A percentile compares a stretch with the other conserved stretches of the same genome.
Evolutionary conservation across 2,329 filamentous ascomycete species (phyloP).

Genomic region (Xylariales sp.): DNA sequence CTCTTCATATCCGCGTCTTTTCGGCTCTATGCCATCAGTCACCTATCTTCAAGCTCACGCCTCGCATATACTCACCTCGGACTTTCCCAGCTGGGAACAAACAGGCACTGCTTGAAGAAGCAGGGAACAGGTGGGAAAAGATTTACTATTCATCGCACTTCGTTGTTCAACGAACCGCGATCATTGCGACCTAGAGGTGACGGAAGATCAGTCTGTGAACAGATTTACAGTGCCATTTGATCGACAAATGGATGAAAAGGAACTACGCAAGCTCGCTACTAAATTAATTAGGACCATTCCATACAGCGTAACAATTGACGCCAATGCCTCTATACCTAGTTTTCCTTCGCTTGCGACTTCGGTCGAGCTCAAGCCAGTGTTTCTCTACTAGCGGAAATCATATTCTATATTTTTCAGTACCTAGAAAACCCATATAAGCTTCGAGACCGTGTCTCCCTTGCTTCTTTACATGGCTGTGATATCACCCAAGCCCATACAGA

Average conservation of each 20-base stretch:
- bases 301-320: neutral
- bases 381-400: constrained; percentile 1
- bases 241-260: neutral
- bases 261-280: too few relatives aligned
- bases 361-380: neutral
- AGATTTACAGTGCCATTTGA: neutral
- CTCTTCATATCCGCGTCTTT: too few relatives aligned
- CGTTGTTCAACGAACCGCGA: neutral
- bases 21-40: too few relatives aligned
- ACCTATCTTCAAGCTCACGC: neutral
- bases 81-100: neutral
- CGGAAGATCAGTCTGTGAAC: neutral
- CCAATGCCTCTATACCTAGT: neutral
- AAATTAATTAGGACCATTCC: neutral
- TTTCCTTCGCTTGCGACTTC: neutral
- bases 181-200: neutral
- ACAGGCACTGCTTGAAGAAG: too few relatives aligned
- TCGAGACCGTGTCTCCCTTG: neutral
- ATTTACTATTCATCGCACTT: neutral
- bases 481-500: too few relatives aligned
- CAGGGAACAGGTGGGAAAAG: neutral
- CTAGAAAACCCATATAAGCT: constrained; percentile 13
- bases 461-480: too few relatives aligned
- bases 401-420: neutral
- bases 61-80: neutral